Conservation (phyloP, 176 grass and related monocot genomes). For the Triticum dicoccoides region DNA sequence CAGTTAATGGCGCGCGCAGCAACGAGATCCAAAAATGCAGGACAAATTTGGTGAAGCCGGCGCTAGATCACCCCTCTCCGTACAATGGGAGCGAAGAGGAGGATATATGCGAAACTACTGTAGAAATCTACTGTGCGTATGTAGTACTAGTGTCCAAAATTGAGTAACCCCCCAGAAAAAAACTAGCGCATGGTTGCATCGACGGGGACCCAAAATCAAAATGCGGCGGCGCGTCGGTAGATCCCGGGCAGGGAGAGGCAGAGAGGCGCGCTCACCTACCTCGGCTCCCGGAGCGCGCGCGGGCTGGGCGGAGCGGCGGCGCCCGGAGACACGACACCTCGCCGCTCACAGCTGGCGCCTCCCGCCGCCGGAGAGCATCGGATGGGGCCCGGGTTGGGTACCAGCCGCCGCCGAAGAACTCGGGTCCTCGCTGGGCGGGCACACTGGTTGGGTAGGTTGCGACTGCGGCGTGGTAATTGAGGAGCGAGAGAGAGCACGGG, state of each 20-base stretch:
- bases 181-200: no score
- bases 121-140: no score
- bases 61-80: background rate
- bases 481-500: background rate
- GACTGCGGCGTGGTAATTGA: conserved; percentile 18
- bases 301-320: no score
- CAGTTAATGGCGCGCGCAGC: no score
- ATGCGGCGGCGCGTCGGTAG: background rate
- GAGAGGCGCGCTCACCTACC: background rate
- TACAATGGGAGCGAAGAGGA: background rate
- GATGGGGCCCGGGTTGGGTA: background rate
- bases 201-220: no score
- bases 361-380: background rate
- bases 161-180: no score
- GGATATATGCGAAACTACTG: no score
- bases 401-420: background rate
- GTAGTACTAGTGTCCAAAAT: no score
- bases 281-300: background rate
- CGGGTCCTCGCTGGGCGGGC: background rate
- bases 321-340: no score
- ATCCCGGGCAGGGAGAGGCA: background rate
- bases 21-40: no score
- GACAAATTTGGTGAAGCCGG: no score
- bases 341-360: background rate
- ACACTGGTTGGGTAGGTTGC: background rate